Evolutionary conservation across 1,284 basidiomycete species (phyloP).

Genomic region (Ustilago curta): DNA sequence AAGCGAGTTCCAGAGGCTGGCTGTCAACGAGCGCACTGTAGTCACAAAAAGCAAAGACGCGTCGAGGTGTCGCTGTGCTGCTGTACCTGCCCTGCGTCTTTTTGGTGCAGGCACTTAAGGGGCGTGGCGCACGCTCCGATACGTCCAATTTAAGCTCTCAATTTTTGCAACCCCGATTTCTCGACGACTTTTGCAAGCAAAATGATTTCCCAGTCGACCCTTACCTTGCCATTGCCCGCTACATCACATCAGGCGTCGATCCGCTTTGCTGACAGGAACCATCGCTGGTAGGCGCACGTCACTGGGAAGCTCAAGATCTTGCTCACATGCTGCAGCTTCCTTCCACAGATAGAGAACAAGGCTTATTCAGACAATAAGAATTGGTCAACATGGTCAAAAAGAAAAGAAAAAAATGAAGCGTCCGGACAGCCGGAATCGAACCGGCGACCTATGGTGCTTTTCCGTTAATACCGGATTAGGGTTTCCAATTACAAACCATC

Average conservation of each 20-base stretch:
- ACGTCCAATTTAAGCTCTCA: no score
- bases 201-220: neutral
- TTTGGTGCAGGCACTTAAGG: neutral
- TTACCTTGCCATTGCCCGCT: neutral
- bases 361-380: no score
- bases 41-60: no score
- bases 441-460: slow-evolving; percentile 57
- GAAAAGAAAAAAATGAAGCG: slow-evolving; percentile 31
- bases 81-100: no score
- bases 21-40: no score
- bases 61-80: no score
- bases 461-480: slow-evolving; percentile 50
- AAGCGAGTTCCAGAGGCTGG: no score
- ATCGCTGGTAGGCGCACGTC: no score
- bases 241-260: neutral
- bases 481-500: slow-evolving; percentile 59
- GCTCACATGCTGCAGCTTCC: no score
- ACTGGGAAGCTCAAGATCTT: no score
- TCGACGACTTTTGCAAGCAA: neutral
- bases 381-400: no score
- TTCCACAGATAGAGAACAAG: no score
- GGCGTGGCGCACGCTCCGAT: neutral
- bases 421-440: slow-evolving; percentile 58
- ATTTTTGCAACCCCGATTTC: slow-evolving; percentile 3
- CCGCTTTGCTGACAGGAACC: neutral